Percentiles rank a stretch among this genome's conserved stretches.
These are phyloP conservation scores for Nicotiana undulata DNA, from an alignment of 257 asterid species.

Conservation along the genomic window DNA sequence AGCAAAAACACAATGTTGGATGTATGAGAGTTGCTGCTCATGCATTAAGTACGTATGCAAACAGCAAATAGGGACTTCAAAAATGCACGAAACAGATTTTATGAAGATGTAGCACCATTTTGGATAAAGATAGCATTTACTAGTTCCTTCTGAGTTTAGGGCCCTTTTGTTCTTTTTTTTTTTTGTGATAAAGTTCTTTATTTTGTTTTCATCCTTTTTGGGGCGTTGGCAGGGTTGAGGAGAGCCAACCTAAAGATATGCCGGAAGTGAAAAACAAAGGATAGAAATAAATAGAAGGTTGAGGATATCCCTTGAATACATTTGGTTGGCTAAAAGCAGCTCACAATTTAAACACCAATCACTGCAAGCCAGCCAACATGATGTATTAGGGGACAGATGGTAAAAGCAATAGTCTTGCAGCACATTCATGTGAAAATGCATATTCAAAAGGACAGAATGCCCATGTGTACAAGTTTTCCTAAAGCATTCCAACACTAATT, in stretches of 20 bases:
- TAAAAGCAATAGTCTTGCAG: neutral
- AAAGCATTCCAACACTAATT: neutral
- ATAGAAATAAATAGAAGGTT: too few relatives aligned
- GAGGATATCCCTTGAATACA: neutral
- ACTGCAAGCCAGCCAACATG: neutral
- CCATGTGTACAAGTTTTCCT: neutral
- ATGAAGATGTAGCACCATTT: neutral
- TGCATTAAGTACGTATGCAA: neutral
- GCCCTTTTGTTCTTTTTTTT: too few relatives aligned
- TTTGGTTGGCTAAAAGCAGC: neutral
- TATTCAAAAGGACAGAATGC: neutral
- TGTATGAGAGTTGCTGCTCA: neutral
- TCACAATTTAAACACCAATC: neutral
- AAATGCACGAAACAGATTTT: neutral
- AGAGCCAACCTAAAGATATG: too few relatives aligned
- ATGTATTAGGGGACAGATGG: neutral
- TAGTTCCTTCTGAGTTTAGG: neutral
- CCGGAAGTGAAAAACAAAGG: too few relatives aligned
- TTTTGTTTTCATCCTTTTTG: too few relatives aligned
- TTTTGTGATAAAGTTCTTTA: too few relatives aligned
- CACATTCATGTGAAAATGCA: slow-evolving; percentile 1
- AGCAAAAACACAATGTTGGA: slow-evolving; percentile 7
- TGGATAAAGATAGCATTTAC: neutral
- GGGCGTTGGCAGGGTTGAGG: too few relatives aligned
- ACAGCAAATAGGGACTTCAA: neutral